Evolutionary conservation across 2,329 filamentous ascomycete species (phyloP).

Genomic region (Lasiodiplodia citricola): DNA sequence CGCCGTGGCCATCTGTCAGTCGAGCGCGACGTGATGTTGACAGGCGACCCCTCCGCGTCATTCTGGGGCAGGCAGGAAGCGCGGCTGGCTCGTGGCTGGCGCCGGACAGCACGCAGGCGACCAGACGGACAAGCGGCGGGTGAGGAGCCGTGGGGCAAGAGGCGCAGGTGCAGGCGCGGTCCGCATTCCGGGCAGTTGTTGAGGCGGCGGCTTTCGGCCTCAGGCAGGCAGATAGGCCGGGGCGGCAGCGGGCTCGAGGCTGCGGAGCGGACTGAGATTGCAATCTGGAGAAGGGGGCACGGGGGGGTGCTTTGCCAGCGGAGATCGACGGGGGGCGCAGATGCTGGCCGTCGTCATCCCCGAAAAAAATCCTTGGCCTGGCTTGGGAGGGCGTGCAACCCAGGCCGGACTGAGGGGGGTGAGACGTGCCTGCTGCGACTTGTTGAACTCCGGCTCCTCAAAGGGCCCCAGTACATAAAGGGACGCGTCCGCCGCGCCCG

Average conservation of each 20-base stretch:
- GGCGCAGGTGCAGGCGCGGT: neutral
- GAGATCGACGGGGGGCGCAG: constrained; percentile 14
- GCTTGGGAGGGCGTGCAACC: constrained; percentile 13
- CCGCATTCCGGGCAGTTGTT: constrained; percentile 1
- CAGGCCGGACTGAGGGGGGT: constrained; percentile 7
- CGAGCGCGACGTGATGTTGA: constrained; percentile 7
- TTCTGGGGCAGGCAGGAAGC: neutral
- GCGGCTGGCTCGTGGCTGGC: neutral
- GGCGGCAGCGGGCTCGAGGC: neutral
- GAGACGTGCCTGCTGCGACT: constrained; percentile 17
- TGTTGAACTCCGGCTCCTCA: constrained; percentile 24
- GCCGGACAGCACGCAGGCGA: neutral
- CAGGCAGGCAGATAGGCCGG: neutral
- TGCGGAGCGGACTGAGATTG: constrained; percentile 17
- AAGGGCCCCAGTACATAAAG: neutral
- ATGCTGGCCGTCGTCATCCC: neutral
- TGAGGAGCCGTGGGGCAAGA: constrained; percentile 4
- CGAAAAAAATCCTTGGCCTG: constrained; percentile 21
- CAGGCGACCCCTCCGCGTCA: neutral
- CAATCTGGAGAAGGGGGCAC: constrained; percentile 18
- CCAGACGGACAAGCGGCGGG: neutral
- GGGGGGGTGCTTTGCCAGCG: constrained; percentile 4
- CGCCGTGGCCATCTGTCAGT: neutral
- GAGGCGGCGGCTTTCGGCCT: neutral
- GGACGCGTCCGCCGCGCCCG: constrained; percentile 1